phyloP scores from a whole-genome alignment of 2,329 filamentous ascomycete species.

The Diaporthe sp. region DNA sequence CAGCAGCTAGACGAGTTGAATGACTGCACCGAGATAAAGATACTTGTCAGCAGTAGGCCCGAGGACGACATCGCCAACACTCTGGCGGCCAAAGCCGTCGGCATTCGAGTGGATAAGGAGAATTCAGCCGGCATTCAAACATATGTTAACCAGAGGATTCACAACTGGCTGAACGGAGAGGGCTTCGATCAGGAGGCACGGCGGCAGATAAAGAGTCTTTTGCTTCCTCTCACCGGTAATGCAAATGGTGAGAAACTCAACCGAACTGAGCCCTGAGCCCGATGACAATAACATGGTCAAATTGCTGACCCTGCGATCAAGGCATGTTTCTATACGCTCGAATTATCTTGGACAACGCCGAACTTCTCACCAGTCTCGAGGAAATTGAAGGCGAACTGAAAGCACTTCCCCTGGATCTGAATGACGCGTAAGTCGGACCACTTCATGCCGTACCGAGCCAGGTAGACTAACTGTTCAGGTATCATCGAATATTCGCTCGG shows the following conservation, averaged over 20 bases:
- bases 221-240: constrained; percentile 38
- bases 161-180: constrained; percentile 34
- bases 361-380: constrained; percentile 33
- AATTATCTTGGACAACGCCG: constrained; percentile 40
- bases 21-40: constrained; percentile 32
- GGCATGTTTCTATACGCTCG: constrained; percentile 48
- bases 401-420: constrained; percentile 42
- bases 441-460: constrained; percentile 6
- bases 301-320: constrained; percentile 27
- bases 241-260: constrained; percentile 39
- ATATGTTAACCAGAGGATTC: constrained; percentile 36
- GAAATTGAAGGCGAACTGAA: constrained; percentile 42
- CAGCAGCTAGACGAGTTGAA: constrained; percentile 32
- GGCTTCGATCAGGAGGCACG: constrained; percentile 34
- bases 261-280: neutral
- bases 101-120: constrained; percentile 37
- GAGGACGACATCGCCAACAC: constrained; percentile 40
- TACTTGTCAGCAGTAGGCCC: constrained; percentile 41
- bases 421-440: constrained; percentile 43
- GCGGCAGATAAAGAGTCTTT: constrained; percentile 36
- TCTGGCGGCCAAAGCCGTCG: constrained; percentile 29
- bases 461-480: constrained; percentile 23
- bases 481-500: constrained; percentile 27
- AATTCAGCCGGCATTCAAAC: constrained; percentile 33
- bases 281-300: neutral